Conservation (phyloP, 257 asterid species). For the Lycium barbarum region DNA sequence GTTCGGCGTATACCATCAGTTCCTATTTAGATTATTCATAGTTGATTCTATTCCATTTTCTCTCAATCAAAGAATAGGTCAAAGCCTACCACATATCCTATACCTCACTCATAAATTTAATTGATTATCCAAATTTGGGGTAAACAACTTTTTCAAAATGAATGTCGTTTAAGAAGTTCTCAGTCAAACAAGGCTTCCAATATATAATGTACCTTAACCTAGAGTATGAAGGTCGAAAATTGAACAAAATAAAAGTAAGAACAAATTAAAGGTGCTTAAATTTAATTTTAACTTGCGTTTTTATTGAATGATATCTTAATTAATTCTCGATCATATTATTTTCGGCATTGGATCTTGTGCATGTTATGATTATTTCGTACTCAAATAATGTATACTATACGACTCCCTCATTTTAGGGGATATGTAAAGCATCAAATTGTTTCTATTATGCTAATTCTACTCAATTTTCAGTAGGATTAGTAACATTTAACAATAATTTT, state of each 20-base stretch:
- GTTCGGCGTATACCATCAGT: no score
- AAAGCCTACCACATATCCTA: no score
- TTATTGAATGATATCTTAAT: background rate
- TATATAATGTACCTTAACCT: background rate
- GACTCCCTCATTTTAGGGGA: background rate
- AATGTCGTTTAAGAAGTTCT: background rate
- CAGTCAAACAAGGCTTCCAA: background rate
- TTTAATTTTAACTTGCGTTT: background rate
- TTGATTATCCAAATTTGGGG: no score
- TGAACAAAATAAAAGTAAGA: background rate
- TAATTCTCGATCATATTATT: background rate
- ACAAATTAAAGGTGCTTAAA: background rate
- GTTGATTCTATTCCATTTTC: no score
- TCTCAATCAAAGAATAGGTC: no score
- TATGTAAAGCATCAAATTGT: background rate
- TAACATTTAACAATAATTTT: conserved; percentile 13
- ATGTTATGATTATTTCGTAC: background rate
- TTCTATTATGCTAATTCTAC: conserved; percentile 21
- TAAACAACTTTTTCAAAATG: background rate
- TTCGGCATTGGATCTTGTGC: background rate
- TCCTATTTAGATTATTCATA: no score
- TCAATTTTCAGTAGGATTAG: background rate
- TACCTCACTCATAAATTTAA: no score
- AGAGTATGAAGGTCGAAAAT: background rate
- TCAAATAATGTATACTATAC: background rate